A percentile compares a stretch with the other conserved stretches of the same genome.
Conservation (phyloP, 2,329 filamentous ascomycete genomes). For the Aspergillus pseudotamarii region DNA sequence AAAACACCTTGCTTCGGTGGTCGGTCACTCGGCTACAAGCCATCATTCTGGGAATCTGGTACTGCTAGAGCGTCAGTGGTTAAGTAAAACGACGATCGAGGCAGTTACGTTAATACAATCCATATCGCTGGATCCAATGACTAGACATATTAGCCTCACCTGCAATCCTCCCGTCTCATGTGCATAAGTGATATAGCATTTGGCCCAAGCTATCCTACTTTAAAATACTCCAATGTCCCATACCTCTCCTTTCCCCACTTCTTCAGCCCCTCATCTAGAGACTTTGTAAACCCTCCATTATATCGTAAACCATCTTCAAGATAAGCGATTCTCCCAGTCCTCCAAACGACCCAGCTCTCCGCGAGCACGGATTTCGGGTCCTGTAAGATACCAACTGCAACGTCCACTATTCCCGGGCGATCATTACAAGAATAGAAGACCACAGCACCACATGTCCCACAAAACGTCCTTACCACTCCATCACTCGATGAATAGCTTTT, state of each 20-base stretch:
- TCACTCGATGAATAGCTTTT: conserved; percentile 43
- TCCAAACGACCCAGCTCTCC: conserved; percentile 50
- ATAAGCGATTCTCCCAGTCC: conserved; percentile 29
- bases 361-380: conserved; percentile 43
- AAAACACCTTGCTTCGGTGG: no score
- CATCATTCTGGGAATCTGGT: no score
- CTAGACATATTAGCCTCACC: no score
- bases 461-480: conserved; percentile 46
- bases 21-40: no score
- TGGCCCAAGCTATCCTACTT: background rate
- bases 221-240: background rate
- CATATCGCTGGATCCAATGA: no score
- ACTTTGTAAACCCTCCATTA: conserved; percentile 22
- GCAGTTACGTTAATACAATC: no score
- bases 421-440: conserved; percentile 44
- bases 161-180: no score
- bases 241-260: conserved; percentile 19
- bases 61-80: no score
- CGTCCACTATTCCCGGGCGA: conserved; percentile 41
- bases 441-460: conserved; percentile 48
- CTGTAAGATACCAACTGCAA: conserved; percentile 47
- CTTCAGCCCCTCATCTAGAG: conserved; percentile 22
- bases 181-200: no score
- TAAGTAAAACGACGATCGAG: no score
- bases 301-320: conserved; percentile 23